Conservation (phyloP, 371 early-diverging fungal genomes). For the Mortierella sp. region DNA sequence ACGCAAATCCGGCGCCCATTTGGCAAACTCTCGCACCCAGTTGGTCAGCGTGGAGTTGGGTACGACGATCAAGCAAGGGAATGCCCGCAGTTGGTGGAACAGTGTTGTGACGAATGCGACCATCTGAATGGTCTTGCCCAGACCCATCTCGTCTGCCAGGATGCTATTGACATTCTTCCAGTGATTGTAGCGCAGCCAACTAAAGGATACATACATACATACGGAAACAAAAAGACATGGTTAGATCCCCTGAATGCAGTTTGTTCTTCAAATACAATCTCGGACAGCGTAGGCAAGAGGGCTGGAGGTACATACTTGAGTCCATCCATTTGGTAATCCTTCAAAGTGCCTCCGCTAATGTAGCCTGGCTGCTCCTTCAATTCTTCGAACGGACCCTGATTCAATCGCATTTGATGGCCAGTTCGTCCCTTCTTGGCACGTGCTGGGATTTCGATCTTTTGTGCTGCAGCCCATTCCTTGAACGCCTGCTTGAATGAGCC, state of each 20-base stretch:
- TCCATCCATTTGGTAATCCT: conserved; percentile 89
- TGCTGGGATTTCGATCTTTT: conserved; percentile 53
- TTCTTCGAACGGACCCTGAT: conserved; percentile 56
- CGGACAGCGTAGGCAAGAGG: neutral
- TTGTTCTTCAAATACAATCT: neutral
- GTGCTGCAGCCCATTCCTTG: conserved; percentile 51
- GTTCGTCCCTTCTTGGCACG: conserved; percentile 55
- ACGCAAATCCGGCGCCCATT: conserved; percentile 79
- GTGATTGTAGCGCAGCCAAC: conserved; percentile 80
- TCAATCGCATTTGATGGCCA: conserved; percentile 49
- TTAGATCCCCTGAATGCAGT: conserved; percentile 6
- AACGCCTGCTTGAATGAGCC: conserved; percentile 44
- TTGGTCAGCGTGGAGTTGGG: conserved; percentile 84
- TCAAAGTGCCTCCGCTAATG: conserved; percentile 72
- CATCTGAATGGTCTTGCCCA: conserved; percentile 93
- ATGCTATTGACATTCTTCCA: conserved; percentile 74
- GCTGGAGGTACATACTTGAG: conserved; percentile 66
- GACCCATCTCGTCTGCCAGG: conserved; percentile 95
- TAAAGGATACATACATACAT: conserved; percentile 18
- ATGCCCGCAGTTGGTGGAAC: conserved; percentile 59
- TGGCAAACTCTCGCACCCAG: conserved; percentile 85
- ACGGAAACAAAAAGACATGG: conserved; percentile 24
- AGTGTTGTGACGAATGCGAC: conserved; percentile 79
- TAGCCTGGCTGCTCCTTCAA: conserved; percentile 71
- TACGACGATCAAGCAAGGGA: conserved; percentile 88